Evolutionary conservation across 257 asterid genomes (phyloP), one percentile per base, ranked within the genome.

Genomic region (Solanum ahanhuiri): DNA sequence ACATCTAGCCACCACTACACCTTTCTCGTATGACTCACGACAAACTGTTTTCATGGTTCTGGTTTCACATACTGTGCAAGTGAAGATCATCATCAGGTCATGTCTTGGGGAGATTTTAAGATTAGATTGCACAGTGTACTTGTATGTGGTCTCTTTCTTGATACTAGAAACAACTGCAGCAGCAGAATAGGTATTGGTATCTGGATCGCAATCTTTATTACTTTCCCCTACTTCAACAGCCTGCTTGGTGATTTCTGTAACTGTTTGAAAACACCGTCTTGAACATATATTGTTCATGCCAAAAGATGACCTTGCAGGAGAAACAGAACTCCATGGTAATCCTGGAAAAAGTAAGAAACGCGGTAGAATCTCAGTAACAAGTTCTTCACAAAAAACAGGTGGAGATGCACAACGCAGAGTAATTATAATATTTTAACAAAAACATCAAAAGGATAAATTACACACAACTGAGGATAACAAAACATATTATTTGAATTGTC

Each of bases 1-100:
- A 41, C 99, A 96, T 83, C 95, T 90, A 58, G 96, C 97, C 84
- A 95, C 93, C 54, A 96, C 99, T 14, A 96, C 93, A 4, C 98
- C 98, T 85, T 96, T 93, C 45, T 94, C 95, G 35, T 96, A 94
- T 7, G 98, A 96, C 73, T 91, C 98, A 1, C 95, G 95, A 83
- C 96, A 94, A 25, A 90, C 90, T 45, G 94, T 91, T 93, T 95
- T 96, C 48, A 95, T 83, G 70, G 95, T 91, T 85, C 99, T 92
- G 18, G 97, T 91, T 4, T 94, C 93, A 86, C 98, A 96, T 15
- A 92, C 96, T 76, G 71, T 91, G 94, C 98, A 95, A 2, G 98
- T 95, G 91, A 94, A 94, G 48, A 94, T 43, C 97, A 96, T 93
- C 43, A 91, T 94, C 43, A 92, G 93, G 86, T 95, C 96, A 64